phyloP scores from a whole-genome alignment of 176 grass and related monocot genomes.

The Typha latifolia region DNA sequence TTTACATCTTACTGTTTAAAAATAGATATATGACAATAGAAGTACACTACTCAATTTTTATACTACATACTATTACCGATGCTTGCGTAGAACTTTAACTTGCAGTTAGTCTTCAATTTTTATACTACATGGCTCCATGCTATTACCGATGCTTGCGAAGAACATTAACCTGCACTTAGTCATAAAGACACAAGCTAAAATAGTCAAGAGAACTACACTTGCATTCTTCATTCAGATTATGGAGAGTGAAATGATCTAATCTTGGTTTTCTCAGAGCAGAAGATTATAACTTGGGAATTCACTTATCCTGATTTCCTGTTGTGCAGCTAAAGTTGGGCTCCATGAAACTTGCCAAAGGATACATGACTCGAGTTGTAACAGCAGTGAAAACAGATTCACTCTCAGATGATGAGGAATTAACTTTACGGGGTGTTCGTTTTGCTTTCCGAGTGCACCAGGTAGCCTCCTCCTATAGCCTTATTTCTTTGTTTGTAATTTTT shows the following conservation, averaged over 20 bases:
- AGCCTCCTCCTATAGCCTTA: background rate
- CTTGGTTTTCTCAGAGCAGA: slow-evolving; percentile 12
- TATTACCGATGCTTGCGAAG: background rate
- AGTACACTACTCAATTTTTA: background rate
- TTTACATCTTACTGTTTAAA: slow-evolving; percentile 6
- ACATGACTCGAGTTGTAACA: slow-evolving; percentile 68
- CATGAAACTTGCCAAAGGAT: slow-evolving; percentile 82
- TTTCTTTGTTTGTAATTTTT: slow-evolving; percentile 11
- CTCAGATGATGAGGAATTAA: slow-evolving; percentile 76
- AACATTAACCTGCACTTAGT: background rate
- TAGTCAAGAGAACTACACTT: no score
- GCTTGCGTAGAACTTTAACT: background rate
- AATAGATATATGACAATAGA: slow-evolving; percentile 11
- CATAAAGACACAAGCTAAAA: background rate
- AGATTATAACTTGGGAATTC: background rate
- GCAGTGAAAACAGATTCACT: slow-evolving; percentile 60
- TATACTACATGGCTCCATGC: background rate
- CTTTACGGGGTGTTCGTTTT: slow-evolving; percentile 73
- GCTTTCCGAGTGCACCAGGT: slow-evolving; percentile 96
- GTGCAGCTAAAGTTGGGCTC: slow-evolving; percentile 80
- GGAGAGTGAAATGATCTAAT: slow-evolving; percentile 10
- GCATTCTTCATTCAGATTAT: background rate
- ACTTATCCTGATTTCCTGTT: slow-evolving; percentile 2
- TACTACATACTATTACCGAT: background rate
- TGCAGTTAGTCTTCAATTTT: background rate